phyloP scores from a whole-genome alignment of 192 early-diverging fungal species.

The Phycomyces nitens region DNA sequence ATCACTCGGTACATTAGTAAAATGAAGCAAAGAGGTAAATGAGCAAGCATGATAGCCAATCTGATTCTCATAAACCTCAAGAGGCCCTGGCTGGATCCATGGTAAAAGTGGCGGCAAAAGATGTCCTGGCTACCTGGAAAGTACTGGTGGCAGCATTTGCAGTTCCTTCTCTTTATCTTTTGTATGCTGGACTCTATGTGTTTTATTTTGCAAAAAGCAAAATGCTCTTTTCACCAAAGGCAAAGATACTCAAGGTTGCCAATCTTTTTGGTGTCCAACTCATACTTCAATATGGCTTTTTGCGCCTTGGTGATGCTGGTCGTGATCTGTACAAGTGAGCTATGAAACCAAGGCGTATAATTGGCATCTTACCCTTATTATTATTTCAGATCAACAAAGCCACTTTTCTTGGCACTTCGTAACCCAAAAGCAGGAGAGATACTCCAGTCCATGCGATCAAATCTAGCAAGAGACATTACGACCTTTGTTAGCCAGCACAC shows the following conservation, averaged over 20 bases:
- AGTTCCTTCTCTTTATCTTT: constrained; percentile 67
- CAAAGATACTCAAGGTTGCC: constrained; percentile 23
- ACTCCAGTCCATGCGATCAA: constrained; percentile 58
- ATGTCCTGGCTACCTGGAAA: constrained; percentile 97
- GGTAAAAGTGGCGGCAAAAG: constrained; percentile 90
- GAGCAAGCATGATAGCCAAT: too few species aligned
- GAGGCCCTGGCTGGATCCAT: constrained; percentile 86
- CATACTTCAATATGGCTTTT: constrained; percentile 63
- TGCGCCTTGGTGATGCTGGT: constrained; percentile 71
- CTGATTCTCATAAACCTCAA: too few species aligned
- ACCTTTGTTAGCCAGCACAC: constrained; percentile 75
- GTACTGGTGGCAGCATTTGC: constrained; percentile 71
- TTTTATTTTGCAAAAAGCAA: constrained; percentile 25
- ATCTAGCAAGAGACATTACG: constrained; percentile 73
- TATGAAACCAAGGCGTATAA: too few species aligned
- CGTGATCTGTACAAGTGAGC: constrained; percentile 70
- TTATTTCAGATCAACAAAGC: constrained; percentile 64
- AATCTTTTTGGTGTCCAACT: constrained; percentile 50
- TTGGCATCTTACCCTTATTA: too few species aligned
- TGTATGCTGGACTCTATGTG: constrained; percentile 65
- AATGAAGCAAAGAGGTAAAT: constrained; percentile 46
- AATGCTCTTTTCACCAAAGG: constrained; percentile 18
- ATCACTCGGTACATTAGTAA: constrained; percentile 48
- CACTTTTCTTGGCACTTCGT: constrained; percentile 74
- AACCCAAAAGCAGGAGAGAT: constrained; percentile 41